Conservation (phyloP, 176 grass and related monocot genomes). For the Panicum miliaceum region DNA sequence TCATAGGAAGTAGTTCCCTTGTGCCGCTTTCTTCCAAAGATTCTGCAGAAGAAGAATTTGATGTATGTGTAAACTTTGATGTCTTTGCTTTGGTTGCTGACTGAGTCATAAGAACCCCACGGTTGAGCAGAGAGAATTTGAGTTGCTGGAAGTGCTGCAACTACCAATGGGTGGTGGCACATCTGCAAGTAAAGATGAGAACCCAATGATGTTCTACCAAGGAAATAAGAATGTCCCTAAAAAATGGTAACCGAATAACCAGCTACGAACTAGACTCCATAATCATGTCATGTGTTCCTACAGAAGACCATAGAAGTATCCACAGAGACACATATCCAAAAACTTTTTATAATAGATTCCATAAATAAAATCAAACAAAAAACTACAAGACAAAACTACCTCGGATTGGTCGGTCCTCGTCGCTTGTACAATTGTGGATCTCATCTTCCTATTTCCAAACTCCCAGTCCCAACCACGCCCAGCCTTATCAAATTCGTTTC, state of each 20-base stretch:
- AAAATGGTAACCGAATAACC: neutral
- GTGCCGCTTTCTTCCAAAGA: slow-evolving; percentile 69
- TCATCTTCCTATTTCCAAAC: too few species aligned
- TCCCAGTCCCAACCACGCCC: too few species aligned
- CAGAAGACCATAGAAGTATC: too few species aligned
- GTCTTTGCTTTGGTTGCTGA: slow-evolving; percentile 51
- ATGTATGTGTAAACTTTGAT: slow-evolving; percentile 46
- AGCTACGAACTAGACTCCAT: neutral
- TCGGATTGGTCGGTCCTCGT: too few species aligned
- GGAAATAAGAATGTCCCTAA: slow-evolving; percentile 2
- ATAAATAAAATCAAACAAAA: too few species aligned
- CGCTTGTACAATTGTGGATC: too few species aligned
- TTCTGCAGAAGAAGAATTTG: slow-evolving; percentile 48
- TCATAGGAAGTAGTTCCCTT: slow-evolving; percentile 70
- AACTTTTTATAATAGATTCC: too few species aligned
- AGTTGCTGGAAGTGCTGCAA: slow-evolving; percentile 49
- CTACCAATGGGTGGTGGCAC: slow-evolving; percentile 54
- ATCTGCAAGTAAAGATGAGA: slow-evolving; percentile 57
- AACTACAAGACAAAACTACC: too few species aligned
- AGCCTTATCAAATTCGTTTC: too few species aligned
- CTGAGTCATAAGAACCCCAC: slow-evolving; percentile 55
- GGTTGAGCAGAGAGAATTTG: slow-evolving; percentile 61
- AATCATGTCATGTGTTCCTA: too few species aligned
- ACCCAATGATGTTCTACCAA: neutral
- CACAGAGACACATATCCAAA: too few species aligned